phyloP scores from a whole-genome alignment of 2,329 filamentous ascomycete genomes.

The Trichoderma arundinaceum region DNA sequence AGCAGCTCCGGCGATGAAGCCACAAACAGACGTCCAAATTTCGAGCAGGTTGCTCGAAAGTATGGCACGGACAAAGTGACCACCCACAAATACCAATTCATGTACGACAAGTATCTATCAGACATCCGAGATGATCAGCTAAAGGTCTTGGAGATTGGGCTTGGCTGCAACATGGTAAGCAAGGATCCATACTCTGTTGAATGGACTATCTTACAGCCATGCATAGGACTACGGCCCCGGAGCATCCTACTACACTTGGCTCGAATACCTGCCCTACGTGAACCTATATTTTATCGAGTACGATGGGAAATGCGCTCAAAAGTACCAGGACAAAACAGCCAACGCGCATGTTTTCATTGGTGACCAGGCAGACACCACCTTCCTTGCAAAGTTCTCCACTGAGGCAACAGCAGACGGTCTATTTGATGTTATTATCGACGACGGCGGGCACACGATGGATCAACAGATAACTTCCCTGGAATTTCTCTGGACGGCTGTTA shows the following conservation, averaged over 20 bases:
- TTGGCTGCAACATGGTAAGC: slow-evolving; percentile 48
- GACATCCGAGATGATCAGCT: slow-evolving; percentile 41
- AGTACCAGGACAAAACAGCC: slow-evolving; percentile 44
- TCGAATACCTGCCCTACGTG: slow-evolving; percentile 47
- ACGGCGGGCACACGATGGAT: slow-evolving; percentile 47
- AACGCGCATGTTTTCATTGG: slow-evolving; percentile 49
- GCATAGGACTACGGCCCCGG: slow-evolving; percentile 45
- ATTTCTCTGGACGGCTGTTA: slow-evolving; percentile 46
- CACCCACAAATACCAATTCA: slow-evolving; percentile 46
- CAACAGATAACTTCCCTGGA: slow-evolving; percentile 47
- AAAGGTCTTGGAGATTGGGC: slow-evolving; percentile 51
- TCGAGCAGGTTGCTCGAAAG: slow-evolving; percentile 42
- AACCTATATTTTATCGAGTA: slow-evolving; percentile 52
- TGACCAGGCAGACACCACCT: slow-evolving; percentile 46
- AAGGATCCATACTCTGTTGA: not conserved
- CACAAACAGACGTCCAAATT: slow-evolving; percentile 9
- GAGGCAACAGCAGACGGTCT: slow-evolving; percentile 40
- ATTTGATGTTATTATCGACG: slow-evolving; percentile 51
- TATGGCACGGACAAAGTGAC: slow-evolving; percentile 50
- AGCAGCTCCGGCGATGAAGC: slow-evolving; percentile 4
- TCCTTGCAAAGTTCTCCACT: slow-evolving; percentile 45
- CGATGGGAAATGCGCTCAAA: slow-evolving; percentile 45
- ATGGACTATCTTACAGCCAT: not conserved
- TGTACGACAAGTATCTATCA: slow-evolving; percentile 50
- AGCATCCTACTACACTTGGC: slow-evolving; percentile 49